Conservation (phyloP, 2,329 filamentous ascomycete genomes). For the Phialemonium atrogriseum region DNA sequence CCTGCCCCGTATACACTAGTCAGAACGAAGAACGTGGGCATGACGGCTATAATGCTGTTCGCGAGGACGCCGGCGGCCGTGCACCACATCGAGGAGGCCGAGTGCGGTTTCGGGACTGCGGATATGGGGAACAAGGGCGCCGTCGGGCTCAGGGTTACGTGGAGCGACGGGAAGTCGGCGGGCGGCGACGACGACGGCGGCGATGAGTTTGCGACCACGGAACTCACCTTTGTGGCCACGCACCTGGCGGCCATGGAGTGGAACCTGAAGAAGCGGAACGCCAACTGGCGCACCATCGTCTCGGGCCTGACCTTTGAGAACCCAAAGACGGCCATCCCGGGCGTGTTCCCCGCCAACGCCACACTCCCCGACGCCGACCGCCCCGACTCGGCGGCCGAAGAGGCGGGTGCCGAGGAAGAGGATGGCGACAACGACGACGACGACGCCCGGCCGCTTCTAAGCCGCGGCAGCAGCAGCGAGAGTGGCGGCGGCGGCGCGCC, state of each 20-base stretch:
- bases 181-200: slow-evolving; percentile 22
- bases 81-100: slow-evolving; percentile 62
- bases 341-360: slow-evolving; percentile 8
- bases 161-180: slow-evolving; percentile 30
- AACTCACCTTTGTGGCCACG: slow-evolving; percentile 78
- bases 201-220: slow-evolving; percentile 33
- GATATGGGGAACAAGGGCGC: slow-evolving; percentile 97
- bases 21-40: slow-evolving; percentile 67
- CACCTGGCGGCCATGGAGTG: slow-evolving; percentile 87
- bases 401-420: slow-evolving; percentile 13
- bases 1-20: slow-evolving; percentile 64
- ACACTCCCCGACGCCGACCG: slow-evolving; percentile 1
- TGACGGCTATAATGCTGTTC: slow-evolving; percentile 86
- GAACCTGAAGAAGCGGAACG: slow-evolving; percentile 65
- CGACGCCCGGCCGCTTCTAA: background rate
- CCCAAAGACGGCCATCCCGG: slow-evolving; percentile 31
- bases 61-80: slow-evolving; percentile 56
- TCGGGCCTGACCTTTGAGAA: slow-evolving; percentile 68
- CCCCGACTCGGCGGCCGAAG: slow-evolving; percentile 3
- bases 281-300: slow-evolving; percentile 82
- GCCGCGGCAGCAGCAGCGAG: background rate
- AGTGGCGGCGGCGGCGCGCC: too few relatives aligned
- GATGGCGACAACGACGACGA: slow-evolving; percentile 8
- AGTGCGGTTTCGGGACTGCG: slow-evolving; percentile 74
- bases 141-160: slow-evolving; percentile 66